Evolutionary conservation across 306 rosid species (phyloP), one percentile per base, ranked within the genome.

Genomic region (Rosa multiflora): DNA sequence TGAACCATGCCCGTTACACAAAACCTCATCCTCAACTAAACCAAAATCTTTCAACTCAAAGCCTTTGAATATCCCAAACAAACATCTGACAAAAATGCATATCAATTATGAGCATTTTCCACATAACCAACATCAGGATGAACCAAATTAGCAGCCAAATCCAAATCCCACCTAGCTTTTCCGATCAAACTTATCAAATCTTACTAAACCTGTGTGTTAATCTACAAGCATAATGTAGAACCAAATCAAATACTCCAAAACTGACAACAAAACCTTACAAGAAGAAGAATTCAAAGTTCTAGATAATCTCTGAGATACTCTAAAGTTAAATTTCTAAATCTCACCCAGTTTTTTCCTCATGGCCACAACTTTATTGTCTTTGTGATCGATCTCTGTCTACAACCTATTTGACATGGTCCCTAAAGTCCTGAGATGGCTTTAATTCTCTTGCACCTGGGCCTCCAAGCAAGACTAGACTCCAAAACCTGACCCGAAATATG

Each of bases 141-240:
- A 79, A 92, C 95, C 3, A 88, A 84, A 67, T 85, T 86, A 1
- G 97, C 91, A 5, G 89, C 97, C 76, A 92, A 86, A 84, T 87
- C 93, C 87, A 92, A 87, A 87, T 94, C 93, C 99, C 99, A 92
- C 68, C 91, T 89, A 11, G 97, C 92, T 84, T 91, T 90, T 77
- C 82, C 89, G 97, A 94, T 94, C 87, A 92, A 89, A 75, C 87
- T 87, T 44, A 92, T 85, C 88, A 84, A 79, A 92, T 85, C 86
- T 91, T 92, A 3, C 95, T 85, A 76, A 92, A 92, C 58, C 86
- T 91, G 52, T 88, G 90, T 0, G 95, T 75, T 44, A 87, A 89
- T 82, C 95, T 91, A 84, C 83, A 87, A 67, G 92, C 91, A 81
- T 94, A 97, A 42, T 87, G 93, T 53, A 91, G 77, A 66, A 92